phyloP scores from a whole-genome alignment of 2,329 filamentous ascomycete genomes.

The Pseudogymnoascus sp. region DNA sequence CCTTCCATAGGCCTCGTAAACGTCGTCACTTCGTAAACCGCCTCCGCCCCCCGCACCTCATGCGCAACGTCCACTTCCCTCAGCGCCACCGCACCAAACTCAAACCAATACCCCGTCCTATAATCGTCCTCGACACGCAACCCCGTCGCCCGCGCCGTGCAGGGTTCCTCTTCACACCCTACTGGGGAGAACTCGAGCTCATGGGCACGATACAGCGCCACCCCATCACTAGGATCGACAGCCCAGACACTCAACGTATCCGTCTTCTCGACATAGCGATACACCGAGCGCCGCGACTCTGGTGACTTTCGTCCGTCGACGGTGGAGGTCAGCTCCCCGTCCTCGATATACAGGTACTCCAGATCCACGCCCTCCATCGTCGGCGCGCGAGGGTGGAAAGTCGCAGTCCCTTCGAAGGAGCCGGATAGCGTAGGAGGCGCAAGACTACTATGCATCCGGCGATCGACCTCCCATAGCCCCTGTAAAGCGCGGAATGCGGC shows the following conservation, averaged over 20 bases:
- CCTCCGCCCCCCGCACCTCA: conserved; percentile 59
- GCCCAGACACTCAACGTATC: conserved; percentile 70
- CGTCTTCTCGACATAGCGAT: conserved; percentile 55
- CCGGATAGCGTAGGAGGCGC: conserved; percentile 48
- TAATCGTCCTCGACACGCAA: conserved; percentile 68
- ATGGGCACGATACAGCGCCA: conserved; percentile 65
- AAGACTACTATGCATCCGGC: conserved; percentile 36
- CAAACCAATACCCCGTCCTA: conserved; percentile 62
- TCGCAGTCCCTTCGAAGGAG: conserved; percentile 56
- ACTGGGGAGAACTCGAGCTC: conserved; percentile 56
- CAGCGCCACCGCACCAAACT: conserved; percentile 51
- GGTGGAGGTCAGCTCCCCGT: conserved; percentile 47
- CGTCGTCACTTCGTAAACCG: conserved; percentile 33
- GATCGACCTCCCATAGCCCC: conserved; percentile 60
- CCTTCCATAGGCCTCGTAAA: not conserved
- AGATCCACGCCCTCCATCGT: conserved; percentile 39
- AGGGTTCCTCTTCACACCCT: conserved; percentile 16
- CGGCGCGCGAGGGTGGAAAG: conserved; percentile 55
- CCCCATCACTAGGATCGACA: conserved; percentile 54
- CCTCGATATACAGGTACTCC: conserved; percentile 64
- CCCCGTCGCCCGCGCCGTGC: conserved; percentile 51
- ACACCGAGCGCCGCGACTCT: conserved; percentile 50
- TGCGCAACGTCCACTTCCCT: conserved; percentile 55
- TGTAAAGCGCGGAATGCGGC: conserved; percentile 66
- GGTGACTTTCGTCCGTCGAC: not conserved